A percentile compares a stretch with the other conserved stretches of the same genome.
phyloP scores from a whole-genome alignment of 352 stramenopile genomes.

The Phytophthora fragariaefolia region DNA sequence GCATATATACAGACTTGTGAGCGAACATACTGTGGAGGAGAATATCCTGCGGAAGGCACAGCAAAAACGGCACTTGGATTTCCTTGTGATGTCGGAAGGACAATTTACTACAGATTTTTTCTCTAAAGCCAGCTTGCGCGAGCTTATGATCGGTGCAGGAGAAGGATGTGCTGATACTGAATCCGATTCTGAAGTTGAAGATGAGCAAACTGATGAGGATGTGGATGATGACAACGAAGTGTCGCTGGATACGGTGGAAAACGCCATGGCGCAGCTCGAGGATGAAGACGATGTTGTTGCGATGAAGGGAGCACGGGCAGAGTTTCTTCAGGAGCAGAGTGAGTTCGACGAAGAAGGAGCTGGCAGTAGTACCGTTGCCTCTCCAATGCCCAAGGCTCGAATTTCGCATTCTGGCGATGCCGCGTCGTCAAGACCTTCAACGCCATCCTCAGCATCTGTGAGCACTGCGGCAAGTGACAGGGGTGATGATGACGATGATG shows the following conservation, averaged over 20 bases:
- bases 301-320: conserved; percentile 82
- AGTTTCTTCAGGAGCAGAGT: conserved; percentile 59
- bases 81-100: conserved; percentile 88
- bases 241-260: conserved; percentile 84
- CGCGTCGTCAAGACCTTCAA: conserved; percentile 31
- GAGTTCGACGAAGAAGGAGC: conserved; percentile 70
- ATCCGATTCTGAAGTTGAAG: conserved; percentile 51
- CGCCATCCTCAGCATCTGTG: conserved; percentile 46
- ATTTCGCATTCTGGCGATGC: conserved; percentile 3
- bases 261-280: conserved; percentile 95
- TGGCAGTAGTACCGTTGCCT: conserved; percentile 15
- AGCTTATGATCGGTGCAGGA: conserved; percentile 79
- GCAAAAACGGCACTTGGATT: conserved; percentile 98
- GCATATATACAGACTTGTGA: conserved; percentile 99
- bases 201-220: conserved; percentile 41
- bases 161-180: conserved; percentile 28
- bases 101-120: conserved; percentile 89
- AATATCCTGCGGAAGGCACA: conserved; percentile 99
- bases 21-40: conserved; percentile 98
- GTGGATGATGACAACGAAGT: conserved; percentile 62
- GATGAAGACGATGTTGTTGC: conserved; percentile 96
- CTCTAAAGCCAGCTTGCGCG: conserved; percentile 85
- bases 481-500: conserved; percentile 51
- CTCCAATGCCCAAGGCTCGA: conserved; percentile 5
- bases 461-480: conserved; percentile 49